Evolutionary conservation across 371 early-diverging fungal species (phyloP), one percentile per base, ranked within the genome.

Genomic region (Mucor circinelloides): DNA sequence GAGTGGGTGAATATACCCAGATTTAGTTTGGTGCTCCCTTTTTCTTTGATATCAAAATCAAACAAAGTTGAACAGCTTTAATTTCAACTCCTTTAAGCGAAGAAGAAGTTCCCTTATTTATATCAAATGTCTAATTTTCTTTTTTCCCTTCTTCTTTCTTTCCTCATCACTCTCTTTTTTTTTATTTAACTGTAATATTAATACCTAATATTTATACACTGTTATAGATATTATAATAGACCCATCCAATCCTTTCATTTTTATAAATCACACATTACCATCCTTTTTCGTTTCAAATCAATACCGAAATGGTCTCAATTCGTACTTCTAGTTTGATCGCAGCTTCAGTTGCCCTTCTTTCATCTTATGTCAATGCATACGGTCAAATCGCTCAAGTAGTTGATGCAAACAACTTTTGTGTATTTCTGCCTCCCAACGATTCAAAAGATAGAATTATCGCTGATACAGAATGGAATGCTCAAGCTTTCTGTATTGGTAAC

Each of bases 361-460:
- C 68, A 58, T 58, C 69, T 27, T 46, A 48, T 48, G 75, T 70
- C 30, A 56, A 66, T 55, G 76, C 76, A 60, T 68, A 60, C 50
- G 76, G 78, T 2, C 77, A 79, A 64, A 70, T 76, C 25, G 77
- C 68, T 42, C 80, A 81, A 58, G 63, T 88, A 10, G 70, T 81
- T 44, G 78, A 78, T 46, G 73, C 66, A 3, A 69, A 67, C 42
- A 73, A 81, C 63, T 85, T 81, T 63, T 88, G 88, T 67, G 63
- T 80, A 2, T 87, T 86, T 65, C 69, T 88, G n/a, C 88, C 88
- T 10, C 86, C 84, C 28, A 46, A 67, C 15, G 75, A 72, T 12
- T 72, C 75, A 17, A 60, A 57, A 10, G 70, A 81, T 34, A 67
- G 83, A 54, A 57, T 72, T 12, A 71, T 76, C 46, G 65, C 84